Base-by-base conservation (phyloP, 2,329 filamentous ascomycete genomes). In the Fusarium torulosum region DNA sequence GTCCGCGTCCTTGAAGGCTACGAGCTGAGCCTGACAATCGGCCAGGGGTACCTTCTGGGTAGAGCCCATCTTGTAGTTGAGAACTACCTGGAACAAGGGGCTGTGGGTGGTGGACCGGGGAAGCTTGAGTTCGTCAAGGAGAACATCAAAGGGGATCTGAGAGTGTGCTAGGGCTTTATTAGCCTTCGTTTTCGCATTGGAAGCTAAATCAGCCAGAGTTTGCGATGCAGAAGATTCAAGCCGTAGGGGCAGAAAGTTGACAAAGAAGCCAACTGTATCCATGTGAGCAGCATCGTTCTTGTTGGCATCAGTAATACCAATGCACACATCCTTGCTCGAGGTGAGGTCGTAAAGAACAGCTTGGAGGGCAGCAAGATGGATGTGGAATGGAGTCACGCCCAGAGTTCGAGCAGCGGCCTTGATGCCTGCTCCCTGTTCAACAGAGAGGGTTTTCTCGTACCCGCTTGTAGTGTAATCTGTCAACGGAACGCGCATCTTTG, bases 291-390 rank as follows among this genome's bases (percentile, higher is more conserved):
- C 47, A 7, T 66, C 43, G 14, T 40, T 44, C n/a, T 50, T 53
- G 21, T 66, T 66, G 5, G 54, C 59, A 25, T 66, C 63, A 3
- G 63, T 58, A 2, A 64, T 49, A 8, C 60, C 60, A 27, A 66
- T 57, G 6, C 46, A 55, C 17, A 64, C 20, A 33, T 66, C 63
- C 2, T 51, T 41, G 17, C n/a, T 33, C 7, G 54, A 49, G 7
- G 43, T 20, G 1, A 55, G 46, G 7, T 55, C 43, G 17, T 29
- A 64, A 19, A 66, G 51, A 4, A 64, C 43, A 4, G 40, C 49
- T n/a, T 63, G 42, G 13, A 66, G 58, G 0, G 37, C 40, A 1
- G 33, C 46, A 10, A 64, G 42, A 11, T 66, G 44, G n/a, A 66
- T 51, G 8, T 66, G 60, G 29, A 66, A 66, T 1, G 45, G 20